Evolutionary conservation across 2,329 filamentous ascomycete genomes (phyloP), one percentile per base, ranked within the genome.

Genomic region (Ophiostoma perfectum): DNA sequence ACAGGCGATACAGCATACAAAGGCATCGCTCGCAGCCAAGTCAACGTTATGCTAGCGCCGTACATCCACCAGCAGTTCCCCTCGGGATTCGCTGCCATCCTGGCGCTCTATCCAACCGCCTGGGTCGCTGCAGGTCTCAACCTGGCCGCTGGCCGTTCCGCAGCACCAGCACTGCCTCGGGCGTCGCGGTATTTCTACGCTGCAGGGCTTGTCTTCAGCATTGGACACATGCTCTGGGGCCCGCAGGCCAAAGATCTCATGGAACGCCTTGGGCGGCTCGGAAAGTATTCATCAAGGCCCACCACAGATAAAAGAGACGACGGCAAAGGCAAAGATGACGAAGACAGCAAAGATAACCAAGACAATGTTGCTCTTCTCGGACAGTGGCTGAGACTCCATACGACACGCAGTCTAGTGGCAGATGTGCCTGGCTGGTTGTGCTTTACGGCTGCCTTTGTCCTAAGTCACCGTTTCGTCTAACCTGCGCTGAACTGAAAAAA

Each of bases 341-440:
- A 9, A 45, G 9, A 38, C 8, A 11, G 65, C 42, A 45, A 12
- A 3, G 42, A 45, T 1, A 45, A 12, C 14, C 3, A 45, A 12
- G 42, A 45, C 42, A 45, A 45, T 45, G 7, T 45, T 12, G 7
- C 42, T 4, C 42, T 45, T 45, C 42, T 45, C 42, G 14, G 3
- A 11, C 42, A 45, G 42, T 45, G 42, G 42, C 8, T 45, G 42
- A 8, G 14, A 12, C 42, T 45, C 52, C 68, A 69, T 36, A 3
- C 66, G 6, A 11, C 42, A 8, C 68, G 68, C 16, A 67, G 41
- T 9, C n/a, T 69, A 2, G 9, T 55, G 12, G 66, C 63, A 4
- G 68, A 69, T 11, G 55, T 67, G 7, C 68, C 68, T 1, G 45
- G 60, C 9, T 69, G 62, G 49, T n/a, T 69, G n/a, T 67, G 66